A percentile compares a stretch with the other conserved stretches of the same genome.
These are phyloP conservation scores for Salix koriyanagi DNA, from an alignment of 345 rosid genomes.

Conservation along the genomic window DNA sequence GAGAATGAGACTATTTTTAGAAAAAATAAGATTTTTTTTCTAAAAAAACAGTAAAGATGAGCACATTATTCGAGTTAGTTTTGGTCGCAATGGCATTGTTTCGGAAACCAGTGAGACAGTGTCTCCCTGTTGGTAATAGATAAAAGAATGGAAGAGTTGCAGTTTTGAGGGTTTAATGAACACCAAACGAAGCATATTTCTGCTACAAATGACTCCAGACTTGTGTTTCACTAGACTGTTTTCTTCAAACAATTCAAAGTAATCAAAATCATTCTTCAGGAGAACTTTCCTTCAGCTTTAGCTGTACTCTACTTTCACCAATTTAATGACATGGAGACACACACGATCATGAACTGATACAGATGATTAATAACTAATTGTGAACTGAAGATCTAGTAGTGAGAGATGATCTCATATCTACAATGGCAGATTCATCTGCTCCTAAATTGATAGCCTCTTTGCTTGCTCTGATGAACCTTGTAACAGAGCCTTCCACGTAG, in stretches of 20 bases:
- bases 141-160: not conserved
- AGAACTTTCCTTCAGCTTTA: constrained; percentile 4
- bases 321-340: not conserved
- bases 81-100: not conserved
- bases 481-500: constrained; percentile 61
- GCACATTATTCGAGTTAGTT: not conserved
- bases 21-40: too few relatives aligned
- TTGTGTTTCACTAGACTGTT: not conserved
- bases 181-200: not conserved
- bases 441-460: constrained; percentile 85
- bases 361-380: constrained; percentile 13
- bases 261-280: not conserved
- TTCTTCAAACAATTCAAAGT: not conserved
- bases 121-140: not conserved
- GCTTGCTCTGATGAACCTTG: constrained; percentile 83
- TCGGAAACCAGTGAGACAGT: not conserved
- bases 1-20: too few relatives aligned
- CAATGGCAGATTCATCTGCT: constrained; percentile 85
- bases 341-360: not conserved
- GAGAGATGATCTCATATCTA: constrained; percentile 87
- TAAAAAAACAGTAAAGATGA: not conserved
- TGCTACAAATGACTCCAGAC: not conserved
- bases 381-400: constrained; percentile 58
- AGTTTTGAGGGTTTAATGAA: not conserved
- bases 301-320: constrained; percentile 7